Base-by-base conservation (phyloP, 1,284 basidiomycete genomes). In the Exobasidium rhododendri region DNA sequence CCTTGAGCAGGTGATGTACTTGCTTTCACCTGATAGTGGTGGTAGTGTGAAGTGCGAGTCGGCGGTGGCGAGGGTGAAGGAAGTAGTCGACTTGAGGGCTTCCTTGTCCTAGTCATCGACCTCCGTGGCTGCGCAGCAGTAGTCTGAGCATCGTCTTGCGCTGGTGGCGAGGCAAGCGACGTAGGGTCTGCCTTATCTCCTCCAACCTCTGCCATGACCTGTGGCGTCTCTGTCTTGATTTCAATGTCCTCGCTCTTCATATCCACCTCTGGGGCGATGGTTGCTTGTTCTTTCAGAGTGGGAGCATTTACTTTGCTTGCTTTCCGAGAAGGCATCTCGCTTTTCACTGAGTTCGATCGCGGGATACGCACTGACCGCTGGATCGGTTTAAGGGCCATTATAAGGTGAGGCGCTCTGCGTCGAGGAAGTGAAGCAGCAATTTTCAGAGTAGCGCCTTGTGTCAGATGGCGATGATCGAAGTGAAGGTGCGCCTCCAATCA, bases 41-140 rank as follows among this genome's bases (percentile, higher is more conserved):
- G 7, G 47, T 50, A 50, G 47, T 20, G 11, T 22, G 24, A n/a
- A 44, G 17, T 35, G 3, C 52, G 52, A 6, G 20, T 14, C 2
- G 52, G 52, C 11, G 52, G 52, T 4, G 52, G 52, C 20, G 52
- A 55, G 2, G 52, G 52, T 13, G 52, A 55, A n/a, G 52, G 52
- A 6, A 55, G 28, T 40, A 55, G 28, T 26, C 52, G n/a, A 26
- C 52, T 55, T 44, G 52, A 55, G 4, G 52, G 52, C 28, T 55
- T 55, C n/a, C 52, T 26, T 30, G 52, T 55, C 29, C 52, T 55
- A 2, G 52, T 55, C 29, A 29, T 30, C 35, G 52, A 32, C 28
- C 30, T 4, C 5, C 26, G n/a, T 50, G 47, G n/a, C 24, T 50
- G 47, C 47, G n/a, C 47, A 55, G 4, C 17, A 55, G 20, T 22